Evolutionary conservation across 768 basidiomycete genomes (phyloP), one percentile per base, ranked within the genome.

Genomic region (Naganishia onofrii): DNA sequence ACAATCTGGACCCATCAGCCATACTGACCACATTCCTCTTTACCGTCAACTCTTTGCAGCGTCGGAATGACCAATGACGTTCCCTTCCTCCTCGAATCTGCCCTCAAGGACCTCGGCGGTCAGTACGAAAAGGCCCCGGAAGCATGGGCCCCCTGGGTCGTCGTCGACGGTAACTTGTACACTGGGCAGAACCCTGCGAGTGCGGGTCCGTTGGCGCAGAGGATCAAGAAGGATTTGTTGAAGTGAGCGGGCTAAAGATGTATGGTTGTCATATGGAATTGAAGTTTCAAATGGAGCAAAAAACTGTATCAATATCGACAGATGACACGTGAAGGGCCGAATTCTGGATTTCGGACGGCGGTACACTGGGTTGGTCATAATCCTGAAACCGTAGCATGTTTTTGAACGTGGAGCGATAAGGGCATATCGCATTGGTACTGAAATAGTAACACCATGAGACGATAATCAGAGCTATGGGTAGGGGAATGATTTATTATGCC

Each of bases 151-250:
- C 73, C 53, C 86, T 88, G 76, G 80, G 86, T 84, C 29, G 71
- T 77, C 60, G 72, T 71, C 38, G 71, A 74, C 29, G 75, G 77
- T 28, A 72, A 67, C 36, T 29, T 72, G 52, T 15, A 83, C 73
- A 88, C 89, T 26, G 90, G 90, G 9, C 89, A 90, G 78, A 91
- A 91, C 80, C 89, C 89, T 3, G 87, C 85, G 21, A 88, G 86
- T 9, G 88, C 89, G 42, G 82, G 78, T 53, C 82, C 83, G 0
- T 70, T 90, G 51, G 89, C 83, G 8, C 80, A 88, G 74, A 86
- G 83, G 28, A 81, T 90, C 72, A 83, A 87, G 73, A 82, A 86
- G 74, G 84, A 84, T 10, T 80, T 89, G 46, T 63, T 46, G 42
- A 34, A 34, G 29, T 63, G 42, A 63, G 71, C 70, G 31, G 34